A percentile compares a stretch with the other conserved stretches of the same genome.
Evolutionary conservation across 2,329 filamentous ascomycete species (phyloP).

Genomic region (Aspergillus unguis): DNA sequence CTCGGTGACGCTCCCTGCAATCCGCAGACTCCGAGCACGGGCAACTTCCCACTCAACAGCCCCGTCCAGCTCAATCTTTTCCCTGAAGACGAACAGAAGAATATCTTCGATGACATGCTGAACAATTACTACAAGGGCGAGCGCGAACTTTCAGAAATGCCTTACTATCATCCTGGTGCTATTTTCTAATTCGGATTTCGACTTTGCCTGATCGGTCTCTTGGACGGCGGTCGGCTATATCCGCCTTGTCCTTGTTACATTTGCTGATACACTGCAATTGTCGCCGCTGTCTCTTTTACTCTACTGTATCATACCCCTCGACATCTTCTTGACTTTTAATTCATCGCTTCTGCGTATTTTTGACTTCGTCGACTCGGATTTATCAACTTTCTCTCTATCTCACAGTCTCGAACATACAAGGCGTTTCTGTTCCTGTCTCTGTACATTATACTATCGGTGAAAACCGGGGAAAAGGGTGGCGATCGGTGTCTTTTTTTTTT

Average conservation of each 20-base stretch:
- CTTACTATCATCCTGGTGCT: no score
- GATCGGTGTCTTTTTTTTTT: not conserved
- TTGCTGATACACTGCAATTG: no score
- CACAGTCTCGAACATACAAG: not conserved
- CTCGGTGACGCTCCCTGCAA: not conserved
- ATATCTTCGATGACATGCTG: conserved; percentile 5
- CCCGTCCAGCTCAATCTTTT: not conserved
- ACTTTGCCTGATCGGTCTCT: no score
- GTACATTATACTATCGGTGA: not conserved
- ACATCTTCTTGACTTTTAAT: no score
- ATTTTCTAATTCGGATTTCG: no score
- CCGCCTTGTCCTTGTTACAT: no score
- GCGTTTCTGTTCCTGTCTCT: no score
- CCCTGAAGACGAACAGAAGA: not conserved
- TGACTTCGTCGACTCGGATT: no score
- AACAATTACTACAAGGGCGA: not conserved
- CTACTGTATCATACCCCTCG: no score
- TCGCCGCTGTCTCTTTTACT: no score
- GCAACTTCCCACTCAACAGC: not conserved
- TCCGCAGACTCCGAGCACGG: not conserved
- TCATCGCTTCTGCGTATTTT: no score
- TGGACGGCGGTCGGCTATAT: no score
- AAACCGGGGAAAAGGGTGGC: not conserved
- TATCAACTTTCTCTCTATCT: not conserved
- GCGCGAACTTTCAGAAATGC: not conserved